These are phyloP conservation scores for Pythium volutum DNA, from an alignment of 352 stramenopile species.

Conservation along the genomic window DNA sequence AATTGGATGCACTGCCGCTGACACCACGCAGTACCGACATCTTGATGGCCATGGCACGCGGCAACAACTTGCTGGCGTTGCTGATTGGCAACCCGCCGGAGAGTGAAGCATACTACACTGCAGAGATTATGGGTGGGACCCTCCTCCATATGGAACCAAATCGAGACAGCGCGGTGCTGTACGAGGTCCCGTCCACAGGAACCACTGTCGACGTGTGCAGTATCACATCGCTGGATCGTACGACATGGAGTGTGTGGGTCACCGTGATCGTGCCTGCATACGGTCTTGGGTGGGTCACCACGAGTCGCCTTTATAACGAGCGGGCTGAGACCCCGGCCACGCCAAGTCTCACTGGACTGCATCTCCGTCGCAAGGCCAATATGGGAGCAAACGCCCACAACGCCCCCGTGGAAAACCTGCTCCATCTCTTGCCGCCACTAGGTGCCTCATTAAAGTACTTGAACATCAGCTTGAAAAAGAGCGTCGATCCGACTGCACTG, in stretches of 20 bases:
- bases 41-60: background rate
- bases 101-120: background rate
- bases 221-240: background rate
- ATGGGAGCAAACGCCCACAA: too few relatives aligned
- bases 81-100: background rate
- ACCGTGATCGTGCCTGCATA: background rate
- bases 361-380: background rate
- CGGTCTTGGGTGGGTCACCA: background rate
- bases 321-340: background rate
- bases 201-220: background rate
- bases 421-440: too few relatives aligned
- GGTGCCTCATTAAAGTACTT: background rate
- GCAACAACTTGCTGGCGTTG: constrained; percentile 2
- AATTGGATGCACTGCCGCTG: background rate
- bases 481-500: background rate
- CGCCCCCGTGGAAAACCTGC: too few relatives aligned
- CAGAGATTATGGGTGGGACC: background rate
- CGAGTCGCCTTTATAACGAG: background rate
- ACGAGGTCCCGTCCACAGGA: too few relatives aligned
- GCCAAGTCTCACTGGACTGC: background rate
- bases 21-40: background rate
- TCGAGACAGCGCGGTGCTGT: background rate
- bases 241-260: constrained; percentile 8
- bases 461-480: background rate
- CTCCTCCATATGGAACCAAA: background rate